Base-by-base conservation (phyloP, 129 eudicot genomes). In the Tagetes erecta region DNA sequence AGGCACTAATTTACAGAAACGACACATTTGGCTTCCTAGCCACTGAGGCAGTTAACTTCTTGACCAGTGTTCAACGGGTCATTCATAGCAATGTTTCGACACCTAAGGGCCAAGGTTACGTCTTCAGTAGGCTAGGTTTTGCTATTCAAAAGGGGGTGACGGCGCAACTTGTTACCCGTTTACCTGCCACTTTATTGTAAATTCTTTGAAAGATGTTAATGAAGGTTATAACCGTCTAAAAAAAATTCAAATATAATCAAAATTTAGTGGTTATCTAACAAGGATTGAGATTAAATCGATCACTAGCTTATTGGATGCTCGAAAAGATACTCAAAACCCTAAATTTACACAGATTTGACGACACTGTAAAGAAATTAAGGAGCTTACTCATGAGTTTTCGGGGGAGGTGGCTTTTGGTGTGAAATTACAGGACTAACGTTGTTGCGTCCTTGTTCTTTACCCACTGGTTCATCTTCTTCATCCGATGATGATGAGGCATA, bases 401-500 rank as follows among this genome's bases (percentile, higher is more conserved):
- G 66, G 20, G 56, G 60, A 14, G 67, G 44, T 14, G 27, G 73
- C 8, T 70, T 72, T 45, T 72, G 27, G 14, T 53, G 70, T 36
- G 67, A 11, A 34, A 57, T 73, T 67, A 37, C 12, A 37, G 42
- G 8, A 80, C 35, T 74, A 46, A 69, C 71, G 5, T 41, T 53
- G 70, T 41, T 56, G 11, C 42, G 65, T 13, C 6, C 27, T 75
- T 77, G 65, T 11, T 66, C 76, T 73, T 27, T 35, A 2, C 11
- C 65, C 2, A 67, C 55, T 71, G 64, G 67, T 70, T 76, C 84
- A 70, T 84, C 91, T 57, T 88, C 96, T 51, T 85, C 91, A 53
- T 87, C 90, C 36, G 93, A 90, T 49, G 91, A 87, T 31, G 93
- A 90, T 49, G 91, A 87, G 67, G 87, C 87, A 59, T 90, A 90